Evolutionary conservation across 768 basidiomycete genomes (phyloP).

Genomic region (Mycena indigotica): DNA sequence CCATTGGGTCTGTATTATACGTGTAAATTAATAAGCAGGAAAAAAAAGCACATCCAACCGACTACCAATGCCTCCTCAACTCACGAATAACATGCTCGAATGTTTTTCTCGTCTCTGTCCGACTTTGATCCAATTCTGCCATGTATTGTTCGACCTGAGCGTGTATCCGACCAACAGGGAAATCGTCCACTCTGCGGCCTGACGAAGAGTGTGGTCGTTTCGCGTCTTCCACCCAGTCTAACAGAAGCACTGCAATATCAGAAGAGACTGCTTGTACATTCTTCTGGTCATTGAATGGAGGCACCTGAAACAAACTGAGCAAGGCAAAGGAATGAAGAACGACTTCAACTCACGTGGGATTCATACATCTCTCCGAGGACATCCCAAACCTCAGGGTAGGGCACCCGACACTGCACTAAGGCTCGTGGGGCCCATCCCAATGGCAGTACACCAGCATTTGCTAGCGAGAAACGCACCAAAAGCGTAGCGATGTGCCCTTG

Average conservation of each 20-base stretch:
- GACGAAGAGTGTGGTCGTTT: constrained; percentile 70
- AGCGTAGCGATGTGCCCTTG: constrained; percentile 76
- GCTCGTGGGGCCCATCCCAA: constrained; percentile 84
- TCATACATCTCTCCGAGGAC: constrained; percentile 85
- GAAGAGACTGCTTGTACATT: constrained; percentile 80
- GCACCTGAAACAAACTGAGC: constrained; percentile 50
- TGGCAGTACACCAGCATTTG: constrained; percentile 57
- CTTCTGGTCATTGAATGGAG: constrained; percentile 79
- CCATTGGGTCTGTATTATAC: constrained; percentile 8
- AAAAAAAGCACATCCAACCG: constrained; percentile 1
- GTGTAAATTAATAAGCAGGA: constrained; percentile 18
- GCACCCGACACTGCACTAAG: constrained; percentile 79
- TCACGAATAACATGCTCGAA: constrained; percentile 76
- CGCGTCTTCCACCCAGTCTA: constrained; percentile 81
- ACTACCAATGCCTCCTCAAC: constrained; percentile 71
- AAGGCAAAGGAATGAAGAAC: background rate
- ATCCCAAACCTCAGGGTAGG: constrained; percentile 82
- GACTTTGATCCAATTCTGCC: constrained; percentile 62
- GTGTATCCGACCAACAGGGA: constrained; percentile 80
- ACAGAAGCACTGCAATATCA: constrained; percentile 78
- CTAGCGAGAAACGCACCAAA: constrained; percentile 72
- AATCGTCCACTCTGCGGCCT: constrained; percentile 55
- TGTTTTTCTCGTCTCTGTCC: constrained; percentile 59
- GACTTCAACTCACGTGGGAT: constrained; percentile 66
- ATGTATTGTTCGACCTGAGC: constrained; percentile 74